phyloP scores from a whole-genome alignment of 352 stramenopile species.

The Pythium graminicola region DNA sequence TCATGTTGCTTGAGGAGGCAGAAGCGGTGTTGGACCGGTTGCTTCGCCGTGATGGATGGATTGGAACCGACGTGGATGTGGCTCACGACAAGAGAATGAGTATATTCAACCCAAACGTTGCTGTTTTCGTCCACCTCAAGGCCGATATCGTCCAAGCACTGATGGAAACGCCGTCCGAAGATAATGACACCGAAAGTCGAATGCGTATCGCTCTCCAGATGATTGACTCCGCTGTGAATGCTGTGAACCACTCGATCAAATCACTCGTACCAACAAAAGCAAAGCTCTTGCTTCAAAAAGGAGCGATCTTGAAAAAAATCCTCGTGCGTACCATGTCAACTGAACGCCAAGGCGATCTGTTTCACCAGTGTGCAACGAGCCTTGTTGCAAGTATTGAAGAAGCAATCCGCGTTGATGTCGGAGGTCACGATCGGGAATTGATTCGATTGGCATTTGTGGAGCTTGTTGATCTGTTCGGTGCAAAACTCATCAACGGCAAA shows the following conservation, averaged over 20 bases:
- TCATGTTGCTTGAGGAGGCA: conserved; percentile 26
- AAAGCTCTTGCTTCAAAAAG: conserved; percentile 47
- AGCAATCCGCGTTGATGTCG: conserved; percentile 32
- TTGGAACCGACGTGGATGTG: conserved; percentile 26
- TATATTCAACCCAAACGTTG: conserved; percentile 47
- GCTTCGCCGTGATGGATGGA: conserved; percentile 54
- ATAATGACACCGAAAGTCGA: not conserved
- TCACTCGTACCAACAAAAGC: conserved; percentile 37
- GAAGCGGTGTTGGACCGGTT: conserved; percentile 37
- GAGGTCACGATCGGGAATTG: conserved; percentile 51
- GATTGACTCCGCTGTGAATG: conserved; percentile 36
- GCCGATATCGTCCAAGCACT: conserved; percentile 41
- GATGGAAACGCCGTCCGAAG: conserved; percentile 29
- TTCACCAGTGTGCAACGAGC: conserved; percentile 6
- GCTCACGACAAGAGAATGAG: conserved; percentile 33
- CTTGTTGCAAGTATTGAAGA: conserved; percentile 19
- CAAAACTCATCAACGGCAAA: conserved; percentile 32
- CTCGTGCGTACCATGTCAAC: conserved; percentile 1
- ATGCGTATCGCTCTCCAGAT: conserved; percentile 18
- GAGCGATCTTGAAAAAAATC: conserved; percentile 42
- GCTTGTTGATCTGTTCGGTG: conserved; percentile 53
- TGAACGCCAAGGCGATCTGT: not conserved
- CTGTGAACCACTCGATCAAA: conserved; percentile 35
- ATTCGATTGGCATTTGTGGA: conserved; percentile 47
- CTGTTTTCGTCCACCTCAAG: conserved; percentile 46